Evolutionary conservation across 1,139 yeast species (phyloP).

Genomic region (Dujonia santamariae): DNA sequence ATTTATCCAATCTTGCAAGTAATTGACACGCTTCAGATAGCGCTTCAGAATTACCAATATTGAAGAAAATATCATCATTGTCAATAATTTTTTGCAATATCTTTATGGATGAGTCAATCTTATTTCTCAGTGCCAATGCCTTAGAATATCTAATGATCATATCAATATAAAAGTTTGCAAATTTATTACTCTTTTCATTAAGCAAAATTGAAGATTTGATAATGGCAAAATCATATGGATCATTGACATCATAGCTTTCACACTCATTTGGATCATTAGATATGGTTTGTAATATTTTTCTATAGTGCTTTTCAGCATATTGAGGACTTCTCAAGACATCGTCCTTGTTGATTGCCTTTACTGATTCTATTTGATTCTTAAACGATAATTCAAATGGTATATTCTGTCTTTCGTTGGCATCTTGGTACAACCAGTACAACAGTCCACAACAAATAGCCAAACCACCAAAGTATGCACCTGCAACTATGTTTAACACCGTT

Average conservation of each 20-base stretch:
- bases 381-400: conserved; percentile 41
- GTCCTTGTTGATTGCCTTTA: conserved; percentile 45
- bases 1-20: conserved; percentile 25
- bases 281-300: conserved; percentile 25
- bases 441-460: conserved; percentile 37
- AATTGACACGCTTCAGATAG: conserved; percentile 42
- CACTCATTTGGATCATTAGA: conserved; percentile 20
- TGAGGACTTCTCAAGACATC: conserved; percentile 43
- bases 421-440: conserved; percentile 38
- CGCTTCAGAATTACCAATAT: conserved; percentile 45
- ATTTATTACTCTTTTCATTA: conserved; percentile 27
- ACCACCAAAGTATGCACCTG: conserved; percentile 47
- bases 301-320: conserved; percentile 44
- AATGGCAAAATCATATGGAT: conserved; percentile 32
- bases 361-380: conserved; percentile 34
- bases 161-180: conserved; percentile 45
- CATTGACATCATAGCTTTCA: conserved; percentile 17
- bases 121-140: conserved; percentile 43
- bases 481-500: conserved; percentile 31
- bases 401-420: conserved; percentile 38
- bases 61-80: conserved; percentile 37
- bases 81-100: conserved; percentile 31
- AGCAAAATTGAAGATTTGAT: conserved; percentile 29
- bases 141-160: conserved; percentile 41
- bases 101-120: conserved; percentile 27